Evolutionary conservation across 495 filamentous ascomycete genomes (phyloP).

Genomic region (Coniosporium apollinis): DNA sequence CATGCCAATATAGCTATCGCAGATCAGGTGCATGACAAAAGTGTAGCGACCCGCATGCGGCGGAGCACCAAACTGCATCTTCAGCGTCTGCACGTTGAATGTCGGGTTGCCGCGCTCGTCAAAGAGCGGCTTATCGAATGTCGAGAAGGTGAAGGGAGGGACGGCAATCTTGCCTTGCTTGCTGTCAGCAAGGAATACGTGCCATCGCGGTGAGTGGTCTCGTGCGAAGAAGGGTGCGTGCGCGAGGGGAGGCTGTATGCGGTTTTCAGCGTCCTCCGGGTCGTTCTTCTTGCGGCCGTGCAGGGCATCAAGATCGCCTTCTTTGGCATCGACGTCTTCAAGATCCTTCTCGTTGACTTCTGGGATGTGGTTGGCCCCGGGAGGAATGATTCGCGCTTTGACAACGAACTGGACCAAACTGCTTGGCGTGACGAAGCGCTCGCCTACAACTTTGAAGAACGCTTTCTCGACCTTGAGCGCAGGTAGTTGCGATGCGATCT

Average conservation of each 20-base stretch:
- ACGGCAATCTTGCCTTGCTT: slow-evolving; percentile 92
- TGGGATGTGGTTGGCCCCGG: slow-evolving; percentile 57
- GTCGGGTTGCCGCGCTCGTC: slow-evolving; percentile 59
- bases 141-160: slow-evolving; percentile 77
- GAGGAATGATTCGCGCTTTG: slow-evolving; percentile 87
- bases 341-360: slow-evolving; percentile 59
- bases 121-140: slow-evolving; percentile 75
- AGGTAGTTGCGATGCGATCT: slow-evolving; percentile 67
- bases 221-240: slow-evolving; percentile 78
- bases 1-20: slow-evolving; percentile 85
- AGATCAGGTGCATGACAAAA: slow-evolving; percentile 81
- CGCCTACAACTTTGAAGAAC: slow-evolving; percentile 96
- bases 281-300: slow-evolving; percentile 60
- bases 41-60: slow-evolving; percentile 83
- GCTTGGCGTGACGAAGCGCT: slow-evolving; percentile 80
- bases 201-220: slow-evolving; percentile 79
- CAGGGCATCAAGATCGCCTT: slow-evolving; percentile 79
- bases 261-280: slow-evolving; percentile 37
- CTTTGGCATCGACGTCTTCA: slow-evolving; percentile 80
- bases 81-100: slow-evolving; percentile 84
- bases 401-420: slow-evolving; percentile 86
- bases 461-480: slow-evolving; percentile 74
- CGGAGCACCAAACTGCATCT: slow-evolving; percentile 93
- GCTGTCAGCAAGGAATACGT: slow-evolving; percentile 81
- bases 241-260: slow-evolving; percentile 62